Conservation (phyloP, 352 stramenopile species). For the Phytophthora chlamydospora region DNA sequence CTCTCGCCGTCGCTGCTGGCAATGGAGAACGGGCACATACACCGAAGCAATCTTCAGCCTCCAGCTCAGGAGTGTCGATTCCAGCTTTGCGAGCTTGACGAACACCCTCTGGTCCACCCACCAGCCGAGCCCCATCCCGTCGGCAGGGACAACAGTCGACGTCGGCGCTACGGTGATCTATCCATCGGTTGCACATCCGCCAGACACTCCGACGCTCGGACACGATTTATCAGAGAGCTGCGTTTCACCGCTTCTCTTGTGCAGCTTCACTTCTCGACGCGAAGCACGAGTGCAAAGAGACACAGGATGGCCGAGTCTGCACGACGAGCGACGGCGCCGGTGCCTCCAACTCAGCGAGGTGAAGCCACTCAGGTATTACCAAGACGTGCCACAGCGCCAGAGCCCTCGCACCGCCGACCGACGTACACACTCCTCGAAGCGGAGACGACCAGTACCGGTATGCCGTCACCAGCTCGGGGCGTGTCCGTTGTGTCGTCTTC, state of each 20-base stretch:
- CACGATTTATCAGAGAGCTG: conserved; percentile 5
- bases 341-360: conserved; percentile 15
- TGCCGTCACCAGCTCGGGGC: conserved; percentile 15
- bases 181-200: conserved; percentile 20
- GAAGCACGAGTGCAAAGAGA: conserved; percentile 21
- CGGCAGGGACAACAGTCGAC: conserved; percentile 8
- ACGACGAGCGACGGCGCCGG: conserved; percentile 31
- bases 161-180: conserved; percentile 3
- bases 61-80: neutral
- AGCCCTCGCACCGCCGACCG: conserved; percentile 2
- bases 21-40: conserved; percentile 26
- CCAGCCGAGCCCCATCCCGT: conserved; percentile 36
- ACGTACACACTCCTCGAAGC: conserved; percentile 21
- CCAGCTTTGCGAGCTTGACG: conserved; percentile 4
- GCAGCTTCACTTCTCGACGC: conserved; percentile 27
- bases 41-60: conserved; percentile 8
- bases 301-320: conserved; percentile 29
- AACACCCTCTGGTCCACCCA: conserved; percentile 31
- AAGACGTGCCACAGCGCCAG: conserved; percentile 27
- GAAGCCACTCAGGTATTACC: conserved; percentile 17
- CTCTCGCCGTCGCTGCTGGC: conserved; percentile 31
- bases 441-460: neutral
- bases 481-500: conserved; percentile 25
- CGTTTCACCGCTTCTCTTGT: conserved; percentile 2
- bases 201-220: conserved; percentile 1